These are phyloP conservation scores for Clarireedia sp. DNA, from an alignment of 2,329 filamentous ascomycete species.

Conservation along the genomic window DNA sequence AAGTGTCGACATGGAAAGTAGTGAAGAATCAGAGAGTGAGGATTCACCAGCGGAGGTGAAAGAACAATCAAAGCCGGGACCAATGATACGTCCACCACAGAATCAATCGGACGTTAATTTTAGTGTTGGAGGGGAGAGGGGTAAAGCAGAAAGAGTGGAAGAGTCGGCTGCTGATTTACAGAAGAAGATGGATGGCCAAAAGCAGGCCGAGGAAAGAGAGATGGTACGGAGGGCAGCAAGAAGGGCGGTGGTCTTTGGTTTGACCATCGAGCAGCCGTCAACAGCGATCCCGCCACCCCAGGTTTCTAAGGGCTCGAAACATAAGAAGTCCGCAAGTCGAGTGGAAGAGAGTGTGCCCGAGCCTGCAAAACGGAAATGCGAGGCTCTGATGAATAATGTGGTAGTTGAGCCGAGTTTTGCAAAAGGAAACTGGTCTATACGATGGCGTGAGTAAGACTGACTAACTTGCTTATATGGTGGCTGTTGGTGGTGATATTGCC, in stretches of 20 bases:
- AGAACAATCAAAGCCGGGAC: not conserved
- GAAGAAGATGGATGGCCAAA: constrained; percentile 32
- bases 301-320: not conserved
- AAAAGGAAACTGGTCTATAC: constrained; percentile 8
- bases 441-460: constrained; percentile 1
- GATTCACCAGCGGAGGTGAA: not conserved
- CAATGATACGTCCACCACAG: constrained; percentile 10
- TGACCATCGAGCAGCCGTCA: not conserved
- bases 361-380: constrained; percentile 1
- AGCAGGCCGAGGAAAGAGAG: constrained; percentile 14
- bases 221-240: constrained; percentile 15
- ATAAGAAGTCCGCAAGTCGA: not conserved
- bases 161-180: constrained; percentile 44
- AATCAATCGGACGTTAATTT: constrained; percentile 37
- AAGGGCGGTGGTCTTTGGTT: constrained; percentile 18
- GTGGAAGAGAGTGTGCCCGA: not conserved
- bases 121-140: constrained; percentile 48
- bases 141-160: constrained; percentile 41
- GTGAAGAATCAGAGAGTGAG: constrained; percentile 24
- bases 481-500: too few relatives aligned
- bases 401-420: constrained; percentile 9
- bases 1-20: constrained; percentile 40
- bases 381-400: constrained; percentile 6
- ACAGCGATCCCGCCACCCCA: not conserved
- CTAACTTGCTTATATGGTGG: too few relatives aligned